A percentile compares a stretch with the other conserved stretches of the same genome.
phyloP scores from a whole-genome alignment of 768 basidiomycete genomes.

The Suillus subluteus region DNA sequence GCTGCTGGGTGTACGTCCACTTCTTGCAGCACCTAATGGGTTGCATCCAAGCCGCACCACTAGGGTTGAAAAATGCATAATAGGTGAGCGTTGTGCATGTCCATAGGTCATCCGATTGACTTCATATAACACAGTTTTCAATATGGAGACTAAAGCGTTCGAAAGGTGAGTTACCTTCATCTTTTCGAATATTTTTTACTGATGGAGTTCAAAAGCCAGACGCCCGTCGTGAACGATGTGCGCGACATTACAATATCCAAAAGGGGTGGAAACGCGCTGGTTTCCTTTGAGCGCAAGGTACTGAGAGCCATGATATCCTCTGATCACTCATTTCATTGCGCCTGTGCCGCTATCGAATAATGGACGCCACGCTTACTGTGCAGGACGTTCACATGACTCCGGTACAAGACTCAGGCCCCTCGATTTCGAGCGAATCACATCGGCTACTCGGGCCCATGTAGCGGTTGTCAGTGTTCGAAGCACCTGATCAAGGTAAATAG shows the following conservation, averaged over 20 bases:
- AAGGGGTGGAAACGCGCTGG: constrained; percentile 46
- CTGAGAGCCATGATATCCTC: constrained; percentile 1
- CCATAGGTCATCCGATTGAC: constrained; percentile 8
- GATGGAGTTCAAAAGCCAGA: no score
- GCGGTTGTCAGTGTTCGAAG: no score
- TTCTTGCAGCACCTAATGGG: constrained; percentile 44
- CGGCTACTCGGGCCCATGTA: no score
- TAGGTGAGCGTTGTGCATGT: no score
- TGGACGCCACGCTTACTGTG: no score
- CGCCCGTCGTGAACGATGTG: constrained; percentile 55
- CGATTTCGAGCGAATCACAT: no score
- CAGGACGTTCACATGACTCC: no score
- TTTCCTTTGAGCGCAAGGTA: constrained; percentile 51
- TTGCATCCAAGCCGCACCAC: constrained; percentile 52
- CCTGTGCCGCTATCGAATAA: no score
- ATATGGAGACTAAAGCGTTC: constrained; percentile 44
- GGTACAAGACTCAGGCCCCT: no score
- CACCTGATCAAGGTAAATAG: no score
- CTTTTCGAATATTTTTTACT: constrained; percentile 10
- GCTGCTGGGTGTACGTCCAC: constrained; percentile 52
- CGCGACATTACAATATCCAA: constrained; percentile 54
- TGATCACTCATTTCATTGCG: not conserved
- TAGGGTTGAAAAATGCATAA: constrained; percentile 55
- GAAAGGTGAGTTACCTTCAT: constrained; percentile 44
- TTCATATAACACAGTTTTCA: constrained; percentile 43